Conservation (phyloP, 306 rosid genomes). For the Glycine latifolia region DNA sequence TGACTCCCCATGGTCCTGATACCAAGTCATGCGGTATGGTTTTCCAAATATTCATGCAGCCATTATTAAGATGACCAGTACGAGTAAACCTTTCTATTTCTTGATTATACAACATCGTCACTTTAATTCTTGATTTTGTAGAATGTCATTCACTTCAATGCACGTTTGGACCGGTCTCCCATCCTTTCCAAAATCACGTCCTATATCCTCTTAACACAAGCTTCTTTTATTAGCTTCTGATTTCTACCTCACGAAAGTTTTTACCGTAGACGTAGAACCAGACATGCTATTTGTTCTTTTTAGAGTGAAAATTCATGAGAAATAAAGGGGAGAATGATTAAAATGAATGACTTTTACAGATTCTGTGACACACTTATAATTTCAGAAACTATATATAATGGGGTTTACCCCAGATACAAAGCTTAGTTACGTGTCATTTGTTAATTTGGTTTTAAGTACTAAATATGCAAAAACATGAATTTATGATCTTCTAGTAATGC, state of each 20-base stretch:
- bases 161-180: neutral
- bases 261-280: neutral
- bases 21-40: constrained; percentile 89
- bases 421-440: neutral
- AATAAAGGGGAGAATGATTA: neutral
- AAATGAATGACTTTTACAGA: neutral
- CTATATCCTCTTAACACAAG: neutral
- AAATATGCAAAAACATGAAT: neutral
- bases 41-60: constrained; percentile 21
- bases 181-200: neutral
- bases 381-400: neutral
- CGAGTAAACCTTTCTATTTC: no score
- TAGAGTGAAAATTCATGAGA: neutral
- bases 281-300: neutral
- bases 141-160: neutral
- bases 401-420: neutral
- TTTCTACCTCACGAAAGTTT: neutral
- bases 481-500: neutral
- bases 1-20: constrained; percentile 99
- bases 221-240: neutral
- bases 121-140: neutral
- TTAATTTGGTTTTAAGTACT: neutral
- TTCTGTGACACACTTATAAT: neutral
- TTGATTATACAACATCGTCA: neutral
- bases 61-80: neutral